Base-by-base conservation (phyloP, 805 yeast species). In the Spathaspora gorwiae region DNA sequence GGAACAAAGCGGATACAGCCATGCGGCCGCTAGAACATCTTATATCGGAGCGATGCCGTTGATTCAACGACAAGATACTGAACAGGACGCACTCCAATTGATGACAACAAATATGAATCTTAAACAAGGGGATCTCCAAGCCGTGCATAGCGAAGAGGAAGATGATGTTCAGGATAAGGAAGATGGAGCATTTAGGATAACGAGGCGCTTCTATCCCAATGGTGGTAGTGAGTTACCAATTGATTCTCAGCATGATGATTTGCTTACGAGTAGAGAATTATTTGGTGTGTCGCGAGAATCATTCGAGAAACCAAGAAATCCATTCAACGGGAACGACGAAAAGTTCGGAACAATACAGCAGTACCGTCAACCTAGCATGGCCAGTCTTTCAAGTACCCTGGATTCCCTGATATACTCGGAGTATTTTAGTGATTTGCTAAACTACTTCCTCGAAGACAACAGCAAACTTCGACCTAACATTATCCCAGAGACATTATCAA, bases 361-460 rank as follows among this genome's bases (percentile, higher is more conserved):
- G 48, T 75, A 51, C 63, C 78, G 50, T 59, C 75, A 52, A 59
- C 67, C 63, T 31, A 45, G 50, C 35, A 42, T 47, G 6, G 32
- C 12, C 9, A 26, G 14, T 10, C 30, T 39, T 10, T 33, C 54
- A 39, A 35, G 54, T 40, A 45, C 54, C 39, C 48, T 51, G 45
- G 59, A 56, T 19, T 62, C 60, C 24, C 49, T 50, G 8, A 46
- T 57, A 7, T 70, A 64, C 45, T 51, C 65, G 15, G 76, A 71
- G 6, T 74, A 72, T 45, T 74, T 69, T 47, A 68, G 70, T 19
- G 60, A 66, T 19, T 57, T 81, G 33, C 64, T 81, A 40, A 68
- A 69, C n/a, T 81, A 70, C 57, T 79, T 81, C 52, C 68, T 78
- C 39, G 79, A 73, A 44, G 82, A 78, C 45, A 58, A 61, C 35